These are phyloP conservation scores for Aspergillus intermedius DNA, from an alignment of 2,329 filamentous ascomycete genomes.

Conservation along the genomic window DNA sequence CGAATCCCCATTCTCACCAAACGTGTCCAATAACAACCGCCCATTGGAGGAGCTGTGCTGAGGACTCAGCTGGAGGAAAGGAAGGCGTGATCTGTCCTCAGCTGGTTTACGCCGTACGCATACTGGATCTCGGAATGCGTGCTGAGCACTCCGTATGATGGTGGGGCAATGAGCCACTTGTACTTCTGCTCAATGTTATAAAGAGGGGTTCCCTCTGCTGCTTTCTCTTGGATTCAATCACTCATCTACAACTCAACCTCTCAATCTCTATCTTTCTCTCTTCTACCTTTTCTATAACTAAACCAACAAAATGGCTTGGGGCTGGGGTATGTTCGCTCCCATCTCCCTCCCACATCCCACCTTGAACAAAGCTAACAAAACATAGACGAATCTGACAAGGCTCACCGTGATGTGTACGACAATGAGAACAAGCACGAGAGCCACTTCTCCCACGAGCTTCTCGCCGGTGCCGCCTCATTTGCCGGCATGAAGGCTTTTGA, in stretches of 20 bases:
- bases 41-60: too few relatives aligned
- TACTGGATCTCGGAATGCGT: too few relatives aligned
- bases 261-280: background rate
- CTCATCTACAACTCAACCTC: background rate
- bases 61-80: too few relatives aligned
- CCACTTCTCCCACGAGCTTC: slow-evolving; percentile 63
- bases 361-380: slow-evolving; percentile 2
- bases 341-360: background rate
- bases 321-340: slow-evolving; percentile 24
- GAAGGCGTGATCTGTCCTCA: too few relatives aligned
- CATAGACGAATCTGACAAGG: slow-evolving; percentile 46
- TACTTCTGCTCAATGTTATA: background rate
- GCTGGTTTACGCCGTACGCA: too few relatives aligned
- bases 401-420: slow-evolving; percentile 52
- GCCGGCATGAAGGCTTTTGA: slow-evolving; percentile 75
- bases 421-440: slow-evolving; percentile 47
- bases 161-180: too few relatives aligned
- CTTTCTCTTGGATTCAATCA: background rate
- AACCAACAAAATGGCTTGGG: slow-evolving; percentile 28
- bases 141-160: too few relatives aligned
- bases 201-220: background rate
- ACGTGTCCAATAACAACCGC: too few relatives aligned
- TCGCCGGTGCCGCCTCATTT: slow-evolving; percentile 71
- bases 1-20: too few relatives aligned
- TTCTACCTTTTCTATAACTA: background rate